These are phyloP conservation scores for Didymellaceae sp. DNA, from an alignment of 2,329 filamentous ascomycete species.

Conservation along the genomic window DNA sequence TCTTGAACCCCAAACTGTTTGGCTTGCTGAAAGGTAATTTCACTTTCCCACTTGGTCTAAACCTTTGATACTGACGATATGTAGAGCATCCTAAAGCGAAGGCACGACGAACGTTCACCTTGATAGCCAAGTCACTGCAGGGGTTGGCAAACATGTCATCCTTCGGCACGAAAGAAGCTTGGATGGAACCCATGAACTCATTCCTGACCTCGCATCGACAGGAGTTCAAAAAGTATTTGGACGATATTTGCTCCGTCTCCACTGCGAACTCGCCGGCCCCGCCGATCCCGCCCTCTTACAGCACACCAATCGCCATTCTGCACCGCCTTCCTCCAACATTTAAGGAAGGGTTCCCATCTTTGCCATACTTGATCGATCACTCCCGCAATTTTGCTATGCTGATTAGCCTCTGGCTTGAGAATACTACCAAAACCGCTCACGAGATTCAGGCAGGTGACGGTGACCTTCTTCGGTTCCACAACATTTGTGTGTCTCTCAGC, in stretches of 20 bases:
- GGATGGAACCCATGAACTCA: constrained; percentile 98
- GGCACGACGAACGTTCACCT: constrained; percentile 85
- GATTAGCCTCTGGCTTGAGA: constrained; percentile 79
- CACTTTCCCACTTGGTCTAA: neutral
- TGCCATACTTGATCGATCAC: constrained; percentile 92
- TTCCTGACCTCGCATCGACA: constrained; percentile 79
- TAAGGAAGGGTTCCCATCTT: constrained; percentile 88
- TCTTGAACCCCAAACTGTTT: constrained; percentile 93
- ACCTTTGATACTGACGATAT: constrained; percentile 12
- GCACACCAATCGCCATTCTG: constrained; percentile 89
- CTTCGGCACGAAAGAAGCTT: constrained; percentile 94
- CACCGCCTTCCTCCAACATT: constrained; percentile 79
- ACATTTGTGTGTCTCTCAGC: constrained; percentile 55
- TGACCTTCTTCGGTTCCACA: constrained; percentile 58
- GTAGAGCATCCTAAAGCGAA: constrained; percentile 80
- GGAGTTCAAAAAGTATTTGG: constrained; percentile 85
- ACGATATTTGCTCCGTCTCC: constrained; percentile 83
- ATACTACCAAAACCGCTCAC: constrained; percentile 46
- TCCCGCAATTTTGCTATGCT: constrained; percentile 83
- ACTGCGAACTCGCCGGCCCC: constrained; percentile 65
- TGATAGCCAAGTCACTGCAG: constrained; percentile 91
- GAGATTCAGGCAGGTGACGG: constrained; percentile 52
- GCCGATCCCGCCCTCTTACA: constrained; percentile 81
- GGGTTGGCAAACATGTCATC: constrained; percentile 88
- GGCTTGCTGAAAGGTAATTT: constrained; percentile 74